A percentile compares a stretch with the other conserved stretches of the same genome.
These are phyloP conservation scores for Dictyostelium brefeldianum DNA, from an alignment of 78 protist species.

Conservation along the genomic window DNA sequence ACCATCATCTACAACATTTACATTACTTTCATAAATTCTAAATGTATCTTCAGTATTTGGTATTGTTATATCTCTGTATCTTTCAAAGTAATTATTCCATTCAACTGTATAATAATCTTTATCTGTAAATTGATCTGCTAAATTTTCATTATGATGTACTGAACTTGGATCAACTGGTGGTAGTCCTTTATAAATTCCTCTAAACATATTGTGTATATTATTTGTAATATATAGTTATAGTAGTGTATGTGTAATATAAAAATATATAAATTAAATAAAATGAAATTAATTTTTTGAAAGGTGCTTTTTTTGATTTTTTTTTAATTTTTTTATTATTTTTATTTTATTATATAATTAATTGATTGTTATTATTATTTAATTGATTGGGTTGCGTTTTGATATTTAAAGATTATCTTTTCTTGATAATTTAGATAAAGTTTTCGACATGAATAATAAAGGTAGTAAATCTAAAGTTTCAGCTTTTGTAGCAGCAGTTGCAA, in stretches of 20 bases:
- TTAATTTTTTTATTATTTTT: not conserved
- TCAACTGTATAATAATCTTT: conserved; percentile 11
- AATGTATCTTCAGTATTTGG: conserved; percentile 25
- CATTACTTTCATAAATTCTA: conserved; percentile 59
- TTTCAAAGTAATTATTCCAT: conserved; percentile 68
- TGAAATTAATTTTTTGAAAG: no score
- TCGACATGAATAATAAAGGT: conserved; percentile 72
- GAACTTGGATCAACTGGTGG: conserved; percentile 67
- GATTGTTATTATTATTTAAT: not conserved
- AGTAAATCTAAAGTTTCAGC: conserved; percentile 42
- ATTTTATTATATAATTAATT: no score
- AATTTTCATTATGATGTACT: not conserved
- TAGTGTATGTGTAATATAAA: no score
- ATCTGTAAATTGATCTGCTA: not conserved
- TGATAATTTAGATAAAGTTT: conserved; percentile 58
- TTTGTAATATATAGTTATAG: no score
- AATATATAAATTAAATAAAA: no score
- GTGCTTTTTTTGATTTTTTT: conserved; percentile 10
- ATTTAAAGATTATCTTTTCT: not conserved
- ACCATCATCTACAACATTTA: conserved; percentile 5
- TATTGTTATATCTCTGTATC: conserved; percentile 24
- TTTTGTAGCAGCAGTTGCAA: conserved; percentile 69
- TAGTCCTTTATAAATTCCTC: conserved; percentile 49
- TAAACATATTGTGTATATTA: conserved; percentile 21
- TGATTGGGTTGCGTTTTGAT: not conserved